Base-by-base conservation (phyloP, 2,329 filamentous ascomycete genomes). In the Fusarium dlaminii region DNA sequence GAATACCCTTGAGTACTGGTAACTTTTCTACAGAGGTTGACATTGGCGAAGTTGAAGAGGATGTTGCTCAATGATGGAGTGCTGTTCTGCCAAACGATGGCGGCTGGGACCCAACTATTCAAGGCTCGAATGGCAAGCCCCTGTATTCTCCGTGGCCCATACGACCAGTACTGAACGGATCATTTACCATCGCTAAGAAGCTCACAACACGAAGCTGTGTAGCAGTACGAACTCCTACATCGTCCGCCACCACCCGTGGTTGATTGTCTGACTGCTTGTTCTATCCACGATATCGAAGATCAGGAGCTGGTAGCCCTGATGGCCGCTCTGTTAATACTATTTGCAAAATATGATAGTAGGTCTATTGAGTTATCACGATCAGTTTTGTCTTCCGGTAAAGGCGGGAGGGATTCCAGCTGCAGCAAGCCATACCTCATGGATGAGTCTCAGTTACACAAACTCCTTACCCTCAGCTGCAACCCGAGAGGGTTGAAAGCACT, bases 251-350 rank as follows among this genome's bases (percentile, higher is more conserved):
- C 12, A 13, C 39, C 9, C 11, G 14, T 27, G 22, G 17, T 4
- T 18, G 30, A 27, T 30, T 27, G 29, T 22, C 18, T 22, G n/a
- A 46, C 7, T 27, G 13, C n/a, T 57, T 57, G 30, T 22, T 36
- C 2, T 32, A 7, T 36, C 5, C 8, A 34, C 1, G 29, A 4
- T 0, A 34, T 34, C 1, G 15, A 45, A 4, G 9, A 45, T 13
- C 8, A n/a, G 39, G 34, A 46, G 30, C 13, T 27, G 0, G 14
- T 15, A 18, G 17, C 39, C 3, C 22, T 14, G 15, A 46, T 57
- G 14, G 6, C 5, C 20, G 5, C 6, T 29, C 18, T 27, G 13
- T 24, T 27, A 9, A 34, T 27, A 13, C 30, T 5, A 46, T 10
- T 18, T 46, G 13, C 54, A 1, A 34, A 46, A 22, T 4, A 46